Conservation (phyloP, 345 rosid species). For the Lagerstroemia speciosa region DNA sequence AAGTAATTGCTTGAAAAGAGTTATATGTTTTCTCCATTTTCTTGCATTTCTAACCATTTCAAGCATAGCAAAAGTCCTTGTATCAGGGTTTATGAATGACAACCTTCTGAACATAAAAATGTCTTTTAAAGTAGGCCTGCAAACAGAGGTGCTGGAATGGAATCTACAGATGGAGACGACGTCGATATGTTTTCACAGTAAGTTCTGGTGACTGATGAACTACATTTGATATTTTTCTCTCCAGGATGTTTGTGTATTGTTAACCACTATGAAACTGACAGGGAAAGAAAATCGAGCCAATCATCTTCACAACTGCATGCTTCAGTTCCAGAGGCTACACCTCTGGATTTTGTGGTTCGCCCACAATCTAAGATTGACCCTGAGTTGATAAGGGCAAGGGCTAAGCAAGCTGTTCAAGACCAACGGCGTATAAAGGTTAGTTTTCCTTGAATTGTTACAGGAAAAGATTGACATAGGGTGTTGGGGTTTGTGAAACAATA, state of each 20-base stretch:
- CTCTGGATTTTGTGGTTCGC: slow-evolving; percentile 82
- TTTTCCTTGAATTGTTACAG: slow-evolving; percentile 1
- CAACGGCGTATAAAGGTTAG: slow-evolving; percentile 88
- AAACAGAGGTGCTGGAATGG: slow-evolving; percentile 56
- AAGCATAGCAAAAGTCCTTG: too few relatives aligned
- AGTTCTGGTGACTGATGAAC: slow-evolving; percentile 11
- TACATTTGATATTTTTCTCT: slow-evolving; percentile 1
- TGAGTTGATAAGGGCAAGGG: slow-evolving; percentile 75
- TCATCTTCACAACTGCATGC: slow-evolving; percentile 62
- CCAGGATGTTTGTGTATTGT: background rate
- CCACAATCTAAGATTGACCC: slow-evolving; percentile 97
- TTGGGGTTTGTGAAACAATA: background rate
- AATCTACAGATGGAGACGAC: slow-evolving; percentile 88
- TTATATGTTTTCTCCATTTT: background rate
- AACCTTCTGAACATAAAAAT: slow-evolving; percentile 1
- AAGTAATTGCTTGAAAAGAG: slow-evolving; percentile 30
- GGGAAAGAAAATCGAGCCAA: slow-evolving; percentile 63
- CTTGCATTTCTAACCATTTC: background rate
- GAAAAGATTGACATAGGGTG: background rate
- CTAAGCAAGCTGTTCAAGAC: slow-evolving; percentile 72
- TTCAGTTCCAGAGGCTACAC: slow-evolving; percentile 92
- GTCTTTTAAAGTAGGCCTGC: slow-evolving; percentile 39
- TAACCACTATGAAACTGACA: slow-evolving; percentile 18
- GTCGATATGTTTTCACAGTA: slow-evolving; percentile 63
- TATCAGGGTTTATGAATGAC: background rate